A percentile compares a stretch with the other conserved stretches of the same genome.
Conservation (phyloP, 495 filamentous ascomycete genomes). For the Aspergillus cristatus region DNA sequence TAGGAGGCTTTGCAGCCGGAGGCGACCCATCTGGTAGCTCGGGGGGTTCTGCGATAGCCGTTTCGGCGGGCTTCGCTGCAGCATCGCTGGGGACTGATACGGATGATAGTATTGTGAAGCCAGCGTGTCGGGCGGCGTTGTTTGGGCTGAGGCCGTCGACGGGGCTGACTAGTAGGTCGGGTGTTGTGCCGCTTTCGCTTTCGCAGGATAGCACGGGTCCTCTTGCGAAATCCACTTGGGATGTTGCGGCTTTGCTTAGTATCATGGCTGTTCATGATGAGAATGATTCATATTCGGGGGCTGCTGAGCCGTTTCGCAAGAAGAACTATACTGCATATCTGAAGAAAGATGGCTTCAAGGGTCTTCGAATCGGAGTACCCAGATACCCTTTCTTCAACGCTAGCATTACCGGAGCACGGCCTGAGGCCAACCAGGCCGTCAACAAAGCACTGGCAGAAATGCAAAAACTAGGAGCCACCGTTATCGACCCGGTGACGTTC, state of each 20-base stretch:
- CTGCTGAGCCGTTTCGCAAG: no score
- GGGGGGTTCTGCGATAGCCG: constrained; percentile 51
- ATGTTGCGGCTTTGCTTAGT: constrained; percentile 44
- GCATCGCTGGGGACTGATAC: constrained; percentile 55
- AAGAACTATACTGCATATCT: no score
- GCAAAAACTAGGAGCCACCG: no score
- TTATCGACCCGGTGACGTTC: no score
- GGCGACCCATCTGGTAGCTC: constrained; percentile 57
- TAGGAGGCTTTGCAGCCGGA: constrained; percentile 52
- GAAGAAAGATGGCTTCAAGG: no score
- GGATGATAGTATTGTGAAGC: constrained; percentile 52
- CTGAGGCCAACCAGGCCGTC: no score
- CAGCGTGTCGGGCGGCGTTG: constrained; percentile 52
- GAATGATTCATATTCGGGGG: no score
- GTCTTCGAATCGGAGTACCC: no score
- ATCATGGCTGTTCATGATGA: constrained; percentile 40
- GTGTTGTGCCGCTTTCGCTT: constrained; percentile 51
- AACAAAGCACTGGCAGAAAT: no score
- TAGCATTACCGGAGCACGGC: no score
- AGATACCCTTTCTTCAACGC: no score
- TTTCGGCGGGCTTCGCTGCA: constrained; percentile 49
- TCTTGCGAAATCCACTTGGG: constrained; percentile 44
- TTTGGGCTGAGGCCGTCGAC: constrained; percentile 52
- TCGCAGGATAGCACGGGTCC: constrained; percentile 56
- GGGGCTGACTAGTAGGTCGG: constrained; percentile 42